Base-by-base conservation (phyloP, 768 basidiomycete species). In the Russula sp. region DNA sequence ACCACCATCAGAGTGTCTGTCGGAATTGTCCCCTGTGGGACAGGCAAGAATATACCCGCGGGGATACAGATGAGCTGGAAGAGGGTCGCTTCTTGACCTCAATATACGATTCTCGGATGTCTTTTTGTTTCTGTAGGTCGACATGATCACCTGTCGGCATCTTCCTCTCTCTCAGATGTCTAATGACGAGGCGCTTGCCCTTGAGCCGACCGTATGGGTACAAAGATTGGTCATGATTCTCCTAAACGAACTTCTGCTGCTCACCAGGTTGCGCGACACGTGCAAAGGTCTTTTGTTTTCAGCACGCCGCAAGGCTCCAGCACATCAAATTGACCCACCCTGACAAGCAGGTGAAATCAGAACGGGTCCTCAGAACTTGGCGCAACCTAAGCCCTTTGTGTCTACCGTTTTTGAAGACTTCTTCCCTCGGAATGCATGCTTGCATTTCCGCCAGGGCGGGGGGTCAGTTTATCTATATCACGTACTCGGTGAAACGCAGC, bases 101-200 rank as follows among this genome's bases (percentile, higher is more conserved):
- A 48, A 45, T 57, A 59, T 63, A 57, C 52, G 53, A 32, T 63
- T 59, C 62, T 63, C 55, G 63, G 52, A 64, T 14, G 20, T 37
- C 63, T 51, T 64, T 64, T 64, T 60, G 58, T 64, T 60, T 64
- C 59, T 47, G 63, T 60, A 58, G n/a, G 63, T 64, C 58, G 58
- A 44, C 59, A 53, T 44, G 58, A 55, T 64, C 63, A 64, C 20
- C 57, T 64, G 53, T 64, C 63, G 63, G 57, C 59, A 61, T 57
- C 48, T 62, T 56, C 61, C 55, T 50, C 61, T n/a, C 62, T 49
- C 52, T 59, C 34, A 57, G 42, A 34, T 16, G 42, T 63, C 62
- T 40, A 63, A 49, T 54, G 52, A 59, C 37, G 51, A 59, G 51
- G 62, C 62, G 57, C 57, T 53, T 54, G 14, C 57, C 62, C 57